Percentiles rank a stretch among this genome's conserved stretches.
These are phyloP conservation scores for Wickerhamiella shivajii DNA, from an alignment of 805 yeast genomes.

Conservation along the genomic window DNA sequence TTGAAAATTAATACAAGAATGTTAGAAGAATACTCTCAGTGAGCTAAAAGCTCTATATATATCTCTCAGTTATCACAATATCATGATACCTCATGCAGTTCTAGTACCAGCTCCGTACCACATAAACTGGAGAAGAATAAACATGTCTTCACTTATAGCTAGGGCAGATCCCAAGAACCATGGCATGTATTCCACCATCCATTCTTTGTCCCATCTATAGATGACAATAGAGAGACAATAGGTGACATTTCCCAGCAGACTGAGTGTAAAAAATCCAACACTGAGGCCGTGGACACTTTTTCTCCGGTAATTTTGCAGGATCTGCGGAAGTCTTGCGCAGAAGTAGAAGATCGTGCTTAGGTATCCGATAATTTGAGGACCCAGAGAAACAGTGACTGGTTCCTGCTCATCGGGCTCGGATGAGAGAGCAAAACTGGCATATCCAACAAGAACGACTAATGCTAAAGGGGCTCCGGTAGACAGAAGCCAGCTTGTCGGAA, in stretches of 20 bases:
- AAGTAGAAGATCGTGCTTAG: constrained; percentile 52
- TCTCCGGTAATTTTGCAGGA: constrained; percentile 60
- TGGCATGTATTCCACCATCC: constrained; percentile 47
- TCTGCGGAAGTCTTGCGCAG: constrained; percentile 75
- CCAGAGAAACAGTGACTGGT: constrained; percentile 24
- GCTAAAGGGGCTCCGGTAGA: constrained; percentile 41
- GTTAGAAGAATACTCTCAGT: too few species aligned
- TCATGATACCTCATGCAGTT: too few species aligned
- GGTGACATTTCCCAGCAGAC: constrained; percentile 60
- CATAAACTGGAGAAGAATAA: constrained; percentile 56
- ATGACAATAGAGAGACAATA: constrained; percentile 60
- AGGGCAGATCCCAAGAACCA: constrained; percentile 74
- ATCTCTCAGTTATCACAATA: too few species aligned
- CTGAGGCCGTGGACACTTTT: constrained; percentile 79
- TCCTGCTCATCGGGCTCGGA: constrained; percentile 17
- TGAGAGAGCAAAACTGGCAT: constrained; percentile 41
- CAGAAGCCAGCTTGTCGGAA: constrained; percentile 13
- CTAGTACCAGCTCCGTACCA: constrained; percentile 35
- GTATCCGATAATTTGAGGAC: constrained; percentile 60
- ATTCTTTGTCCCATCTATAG: constrained; percentile 46
- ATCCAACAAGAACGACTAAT: constrained; percentile 50
- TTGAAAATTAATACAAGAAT: constrained; percentile 28
- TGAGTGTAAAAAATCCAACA: constrained; percentile 59
- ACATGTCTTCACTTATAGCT: constrained; percentile 53
- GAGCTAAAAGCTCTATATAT: too few species aligned